These are phyloP conservation scores for Botrytis medusae DNA, from an alignment of 2,329 filamentous ascomycete genomes.

Conservation along the genomic window DNA sequence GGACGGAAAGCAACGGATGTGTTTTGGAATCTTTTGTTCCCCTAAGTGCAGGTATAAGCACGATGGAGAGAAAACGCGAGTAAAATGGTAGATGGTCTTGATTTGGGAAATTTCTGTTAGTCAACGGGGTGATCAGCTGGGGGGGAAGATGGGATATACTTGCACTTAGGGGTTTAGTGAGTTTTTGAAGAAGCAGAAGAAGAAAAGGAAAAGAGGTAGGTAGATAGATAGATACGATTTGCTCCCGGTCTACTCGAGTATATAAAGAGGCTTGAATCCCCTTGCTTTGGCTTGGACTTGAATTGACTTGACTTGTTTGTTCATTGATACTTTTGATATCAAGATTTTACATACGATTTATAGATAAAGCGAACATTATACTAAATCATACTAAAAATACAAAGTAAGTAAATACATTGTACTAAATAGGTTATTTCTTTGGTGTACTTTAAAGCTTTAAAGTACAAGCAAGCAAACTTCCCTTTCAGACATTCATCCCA, in stretches of 20 bases:
- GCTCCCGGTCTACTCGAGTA: background rate
- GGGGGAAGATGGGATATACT: constrained; percentile 16
- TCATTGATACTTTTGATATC: background rate
- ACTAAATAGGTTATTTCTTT: background rate
- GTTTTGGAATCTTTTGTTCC: constrained; percentile 10
- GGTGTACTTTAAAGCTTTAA: background rate
- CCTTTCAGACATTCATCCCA: background rate
- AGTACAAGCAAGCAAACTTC: background rate
- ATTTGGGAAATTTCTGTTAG: background rate
- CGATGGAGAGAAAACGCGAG: background rate
- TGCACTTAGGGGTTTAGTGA: constrained; percentile 27
- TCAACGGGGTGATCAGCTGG: constrained; percentile 13
- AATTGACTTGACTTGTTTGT: background rate
- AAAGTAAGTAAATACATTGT: background rate
- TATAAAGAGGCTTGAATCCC: background rate
- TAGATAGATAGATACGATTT: background rate
- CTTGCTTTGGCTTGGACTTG: background rate
- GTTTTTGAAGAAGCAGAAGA: background rate
- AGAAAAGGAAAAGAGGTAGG: background rate
- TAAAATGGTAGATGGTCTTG: background rate
- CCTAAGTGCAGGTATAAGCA: constrained; percentile 18
- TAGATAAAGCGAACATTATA: background rate
- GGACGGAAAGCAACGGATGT: constrained; percentile 9
- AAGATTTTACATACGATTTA: background rate
- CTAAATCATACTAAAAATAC: background rate